Conservation (phyloP, 2,329 filamentous ascomycete species). For the Colletotrichum abscissum region DNA sequence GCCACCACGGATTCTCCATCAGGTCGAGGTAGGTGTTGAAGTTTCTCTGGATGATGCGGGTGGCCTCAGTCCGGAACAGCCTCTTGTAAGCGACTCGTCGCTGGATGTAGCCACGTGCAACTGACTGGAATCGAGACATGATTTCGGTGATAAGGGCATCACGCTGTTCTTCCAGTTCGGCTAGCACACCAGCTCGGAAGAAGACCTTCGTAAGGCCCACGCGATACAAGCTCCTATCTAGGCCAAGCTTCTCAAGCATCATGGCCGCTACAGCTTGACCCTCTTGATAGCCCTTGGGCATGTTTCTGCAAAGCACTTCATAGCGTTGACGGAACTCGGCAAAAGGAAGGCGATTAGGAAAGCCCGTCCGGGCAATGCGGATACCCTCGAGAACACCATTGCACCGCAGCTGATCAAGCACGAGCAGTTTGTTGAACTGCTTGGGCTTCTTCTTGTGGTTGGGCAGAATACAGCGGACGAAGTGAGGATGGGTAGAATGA, state of each 20-base stretch:
- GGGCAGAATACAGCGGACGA: constrained; percentile 96
- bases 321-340: constrained; percentile 95
- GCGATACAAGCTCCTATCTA: constrained; percentile 89
- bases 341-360: constrained; percentile 93
- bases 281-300: constrained; percentile 92
- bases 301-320: constrained; percentile 88
- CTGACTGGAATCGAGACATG: constrained; percentile 91
- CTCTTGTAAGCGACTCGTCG: constrained; percentile 91
- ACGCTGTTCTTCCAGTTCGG: constrained; percentile 95
- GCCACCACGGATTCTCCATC: constrained; percentile 97
- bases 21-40: constrained; percentile 92
- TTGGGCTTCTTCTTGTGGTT: constrained; percentile 99
- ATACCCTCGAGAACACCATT: constrained; percentile 99
- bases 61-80: constrained; percentile 93
- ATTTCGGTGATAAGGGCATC: constrained; percentile 94
- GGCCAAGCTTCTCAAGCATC: constrained; percentile 88
- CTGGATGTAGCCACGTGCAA: constrained; percentile 90
- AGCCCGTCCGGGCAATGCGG: constrained; percentile 94
- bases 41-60: constrained; percentile 93
- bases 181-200: constrained; percentile 94
- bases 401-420: constrained; percentile 95
- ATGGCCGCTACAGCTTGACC: constrained; percentile 86
- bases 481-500: constrained; percentile 96
- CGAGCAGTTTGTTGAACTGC: constrained; percentile 89
- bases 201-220: constrained; percentile 98